phyloP scores from a whole-genome alignment of 352 stramenopile genomes.

The Phytophthora pistaciae region DNA sequence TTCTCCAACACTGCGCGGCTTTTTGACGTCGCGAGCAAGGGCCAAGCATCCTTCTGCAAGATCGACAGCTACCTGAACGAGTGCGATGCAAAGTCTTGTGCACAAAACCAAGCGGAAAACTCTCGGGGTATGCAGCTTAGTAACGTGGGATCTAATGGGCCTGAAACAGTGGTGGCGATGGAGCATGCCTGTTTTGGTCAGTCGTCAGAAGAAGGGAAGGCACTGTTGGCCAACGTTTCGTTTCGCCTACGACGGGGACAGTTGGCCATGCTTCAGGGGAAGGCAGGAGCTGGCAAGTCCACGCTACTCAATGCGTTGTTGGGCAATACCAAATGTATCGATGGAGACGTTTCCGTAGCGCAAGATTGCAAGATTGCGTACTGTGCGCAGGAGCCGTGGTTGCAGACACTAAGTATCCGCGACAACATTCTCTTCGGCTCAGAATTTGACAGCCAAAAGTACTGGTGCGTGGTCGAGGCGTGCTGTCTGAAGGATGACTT shows the following conservation, averaged over 20 bases:
- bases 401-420: constrained; percentile 96
- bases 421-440: constrained; percentile 98
- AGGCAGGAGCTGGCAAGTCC: constrained; percentile 73
- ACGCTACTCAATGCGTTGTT: constrained; percentile 62
- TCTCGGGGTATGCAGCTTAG: constrained; percentile 1
- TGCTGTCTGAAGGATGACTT: constrained; percentile 63
- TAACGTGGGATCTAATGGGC: constrained; percentile 2
- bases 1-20: constrained; percentile 38
- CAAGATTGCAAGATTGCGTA: constrained; percentile 68
- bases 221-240: constrained; percentile 66
- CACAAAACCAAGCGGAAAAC: constrained; percentile 11
- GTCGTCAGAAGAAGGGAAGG: constrained; percentile 30
- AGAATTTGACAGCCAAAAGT: constrained; percentile 65
- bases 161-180: constrained; percentile 46
- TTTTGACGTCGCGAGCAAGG: constrained; percentile 34
- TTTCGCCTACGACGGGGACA: constrained; percentile 53
- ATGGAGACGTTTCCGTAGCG: constrained; percentile 47
- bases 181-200: constrained; percentile 57
- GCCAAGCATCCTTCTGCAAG: constrained; percentile 35
- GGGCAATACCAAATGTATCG: constrained; percentile 51
- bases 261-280: constrained; percentile 67
- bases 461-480: constrained; percentile 71
- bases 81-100: constrained; percentile 9
- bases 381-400: constrained; percentile 94
- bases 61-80: constrained; percentile 33